Conservation (phyloP, 108 stramenopile genomes). For the Thalassiosira profunda region DNA sequence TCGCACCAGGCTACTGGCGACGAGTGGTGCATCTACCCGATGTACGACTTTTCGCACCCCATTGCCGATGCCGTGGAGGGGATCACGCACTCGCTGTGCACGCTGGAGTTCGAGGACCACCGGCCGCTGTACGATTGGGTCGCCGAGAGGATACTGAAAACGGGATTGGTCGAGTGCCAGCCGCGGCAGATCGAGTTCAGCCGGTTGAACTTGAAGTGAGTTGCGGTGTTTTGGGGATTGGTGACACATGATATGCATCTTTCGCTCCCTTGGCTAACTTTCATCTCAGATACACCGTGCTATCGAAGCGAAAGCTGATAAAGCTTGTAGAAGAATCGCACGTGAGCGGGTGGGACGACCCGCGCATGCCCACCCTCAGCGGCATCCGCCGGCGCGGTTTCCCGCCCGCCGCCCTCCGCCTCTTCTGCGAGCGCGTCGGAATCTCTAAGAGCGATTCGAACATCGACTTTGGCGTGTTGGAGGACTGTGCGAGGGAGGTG, state of each 20-base stretch:
- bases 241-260: too few species aligned
- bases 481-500: constrained; percentile 85
- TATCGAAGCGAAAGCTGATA: constrained; percentile 90
- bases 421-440: constrained; percentile 93
- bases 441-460: constrained; percentile 92
- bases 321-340: constrained; percentile 81
- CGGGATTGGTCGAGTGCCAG: constrained; percentile 59
- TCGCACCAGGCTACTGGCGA: constrained; percentile 91
- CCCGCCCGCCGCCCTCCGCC: constrained; percentile 82
- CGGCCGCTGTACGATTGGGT: constrained; percentile 95
- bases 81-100: constrained; percentile 93
- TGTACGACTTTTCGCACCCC: constrained; percentile 96
- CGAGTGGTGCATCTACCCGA: constrained; percentile 94
- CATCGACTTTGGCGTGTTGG: constrained; percentile 83
- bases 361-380: constrained; percentile 87
- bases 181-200: constrained; percentile 95
- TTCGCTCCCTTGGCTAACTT: too few species aligned
- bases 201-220: constrained; percentile 86
- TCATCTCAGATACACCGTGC: constrained; percentile 82
- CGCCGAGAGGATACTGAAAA: constrained; percentile 74
- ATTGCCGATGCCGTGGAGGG: constrained; percentile 91
- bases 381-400: constrained; percentile 89
- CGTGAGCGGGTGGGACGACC: constrained; percentile 92
- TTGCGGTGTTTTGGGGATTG: not conserved
- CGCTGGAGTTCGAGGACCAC: constrained; percentile 95